phyloP scores from a whole-genome alignment of 2,329 filamentous ascomycete species.

The Lecanicillium sp. region DNA sequence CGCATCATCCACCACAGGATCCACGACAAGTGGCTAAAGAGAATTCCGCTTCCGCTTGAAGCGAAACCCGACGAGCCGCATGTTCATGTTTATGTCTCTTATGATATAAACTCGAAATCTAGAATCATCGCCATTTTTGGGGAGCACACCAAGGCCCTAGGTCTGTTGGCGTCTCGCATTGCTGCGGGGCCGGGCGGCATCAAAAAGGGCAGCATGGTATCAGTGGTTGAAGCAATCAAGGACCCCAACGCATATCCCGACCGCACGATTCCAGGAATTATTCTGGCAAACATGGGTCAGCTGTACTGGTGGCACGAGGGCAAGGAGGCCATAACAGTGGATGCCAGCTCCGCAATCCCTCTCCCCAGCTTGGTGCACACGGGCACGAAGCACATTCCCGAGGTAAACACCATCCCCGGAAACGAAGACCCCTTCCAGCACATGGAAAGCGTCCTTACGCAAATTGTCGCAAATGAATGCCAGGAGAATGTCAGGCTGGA shows the following conservation, averaged over 20 bases:
- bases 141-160: slow-evolving; percentile 63
- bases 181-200: slow-evolving; percentile 58
- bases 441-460: slow-evolving; percentile 57
- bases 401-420: slow-evolving; percentile 53
- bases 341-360: slow-evolving; percentile 50
- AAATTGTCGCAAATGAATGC: slow-evolving; percentile 47
- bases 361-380: slow-evolving; percentile 55
- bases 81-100: slow-evolving; percentile 57
- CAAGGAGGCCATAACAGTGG: slow-evolving; percentile 49
- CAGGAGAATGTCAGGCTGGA: slow-evolving; percentile 50
- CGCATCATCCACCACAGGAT: slow-evolving; percentile 57
- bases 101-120: slow-evolving; percentile 43
- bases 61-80: slow-evolving; percentile 43
- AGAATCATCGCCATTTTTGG: slow-evolving; percentile 70
- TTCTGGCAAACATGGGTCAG: slow-evolving; percentile 74
- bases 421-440: slow-evolving; percentile 55
- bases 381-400: slow-evolving; percentile 40
- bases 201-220: slow-evolving; percentile 60
- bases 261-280: slow-evolving; percentile 45
- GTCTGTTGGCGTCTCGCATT: slow-evolving; percentile 64
- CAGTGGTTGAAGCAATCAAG: slow-evolving; percentile 45
- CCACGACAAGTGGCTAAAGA: slow-evolving; percentile 48
- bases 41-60: slow-evolving; percentile 53
- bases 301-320: slow-evolving; percentile 66
- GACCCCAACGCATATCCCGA: slow-evolving; percentile 20